These are phyloP conservation scores for Flaveria trinervia DNA, from an alignment of 129 eudicot species.

Conservation along the genomic window DNA sequence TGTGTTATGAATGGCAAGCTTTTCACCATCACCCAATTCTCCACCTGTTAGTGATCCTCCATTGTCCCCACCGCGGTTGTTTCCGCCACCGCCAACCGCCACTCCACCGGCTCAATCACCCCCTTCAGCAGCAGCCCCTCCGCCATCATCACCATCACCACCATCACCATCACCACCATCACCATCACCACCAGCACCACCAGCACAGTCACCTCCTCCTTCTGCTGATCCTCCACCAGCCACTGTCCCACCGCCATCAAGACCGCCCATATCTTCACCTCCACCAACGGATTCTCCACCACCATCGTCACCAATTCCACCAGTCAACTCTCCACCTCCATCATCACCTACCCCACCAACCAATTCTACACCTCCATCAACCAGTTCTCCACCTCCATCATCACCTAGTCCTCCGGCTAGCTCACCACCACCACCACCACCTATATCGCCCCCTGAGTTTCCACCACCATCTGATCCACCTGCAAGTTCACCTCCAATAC, in stretches of 20 bases:
- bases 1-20: constrained; percentile 43
- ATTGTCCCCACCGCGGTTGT: constrained; percentile 8
- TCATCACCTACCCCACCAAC: constrained; percentile 30
- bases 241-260: constrained; percentile 15
- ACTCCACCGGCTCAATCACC: constrained; percentile 30
- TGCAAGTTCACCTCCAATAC: too few species aligned
- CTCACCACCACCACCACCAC: constrained; percentile 36
- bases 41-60: constrained; percentile 29
- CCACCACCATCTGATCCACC: constrained; percentile 37
- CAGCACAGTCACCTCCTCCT: constrained; percentile 26
- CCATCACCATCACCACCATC: constrained; percentile 35
- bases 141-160: constrained; percentile 32
- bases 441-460: constrained; percentile 16
- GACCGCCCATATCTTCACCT: constrained; percentile 39
- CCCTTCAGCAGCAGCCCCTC: constrained; percentile 29
- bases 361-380: constrained; percentile 39
- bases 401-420: constrained; percentile 35
- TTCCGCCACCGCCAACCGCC: constrained; percentile 24
- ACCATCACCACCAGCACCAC: constrained; percentile 11
- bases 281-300: constrained; percentile 26
- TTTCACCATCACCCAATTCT: constrained; percentile 38
- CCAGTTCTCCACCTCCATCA: constrained; percentile 37
- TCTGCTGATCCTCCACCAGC: constrained; percentile 30
- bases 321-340: constrained; percentile 38
- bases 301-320: constrained; percentile 26